phyloP scores from a whole-genome alignment of 1,284 basidiomycete species.

The Ustilago tritici region DNA sequence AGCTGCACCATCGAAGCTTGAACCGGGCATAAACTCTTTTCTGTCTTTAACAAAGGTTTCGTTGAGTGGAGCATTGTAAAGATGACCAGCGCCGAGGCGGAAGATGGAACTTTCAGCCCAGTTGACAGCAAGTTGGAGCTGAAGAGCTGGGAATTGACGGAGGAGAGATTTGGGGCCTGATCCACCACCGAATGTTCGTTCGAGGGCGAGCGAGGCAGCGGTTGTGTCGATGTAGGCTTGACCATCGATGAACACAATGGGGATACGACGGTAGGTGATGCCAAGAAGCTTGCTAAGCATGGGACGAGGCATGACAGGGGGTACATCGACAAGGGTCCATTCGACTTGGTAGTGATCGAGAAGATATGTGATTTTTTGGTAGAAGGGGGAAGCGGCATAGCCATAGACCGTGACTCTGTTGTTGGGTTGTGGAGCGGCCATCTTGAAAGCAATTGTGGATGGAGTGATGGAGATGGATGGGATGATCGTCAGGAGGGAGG shows the following conservation, averaged over 20 bases:
- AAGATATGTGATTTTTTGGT: slow-evolving; percentile 39
- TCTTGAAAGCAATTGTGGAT: slow-evolving; percentile 3
- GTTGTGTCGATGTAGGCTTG: slow-evolving; percentile 48
- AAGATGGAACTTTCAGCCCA: slow-evolving; percentile 38
- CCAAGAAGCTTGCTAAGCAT: slow-evolving; percentile 37
- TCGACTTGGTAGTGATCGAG: slow-evolving; percentile 44
- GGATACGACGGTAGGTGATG: slow-evolving; percentile 52
- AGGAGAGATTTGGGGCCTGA: slow-evolving; percentile 20
- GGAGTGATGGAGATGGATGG: not conserved
- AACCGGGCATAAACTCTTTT: slow-evolving; percentile 34
- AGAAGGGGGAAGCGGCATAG: slow-evolving; percentile 48
- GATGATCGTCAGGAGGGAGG: not conserved
- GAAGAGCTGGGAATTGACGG: slow-evolving; percentile 17
- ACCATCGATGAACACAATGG: slow-evolving; percentile 45
- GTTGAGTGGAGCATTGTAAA: slow-evolving; percentile 36
- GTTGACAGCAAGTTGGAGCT: slow-evolving; percentile 42
- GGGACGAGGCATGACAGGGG: slow-evolving; percentile 43
- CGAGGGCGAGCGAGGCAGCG: slow-evolving; percentile 34
- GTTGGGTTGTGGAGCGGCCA: slow-evolving; percentile 19
- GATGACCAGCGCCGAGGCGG: slow-evolving; percentile 35
- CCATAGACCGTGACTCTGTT: slow-evolving; percentile 49
- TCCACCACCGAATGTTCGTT: slow-evolving; percentile 27
- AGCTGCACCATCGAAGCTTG: slow-evolving; percentile 25
- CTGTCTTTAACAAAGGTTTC: slow-evolving; percentile 34
- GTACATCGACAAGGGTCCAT: slow-evolving; percentile 39